Evolutionary conservation across 768 basidiomycete genomes (phyloP), one percentile per base, ranked within the genome.

Genomic region (Boletus pseudo-olivaceus): DNA sequence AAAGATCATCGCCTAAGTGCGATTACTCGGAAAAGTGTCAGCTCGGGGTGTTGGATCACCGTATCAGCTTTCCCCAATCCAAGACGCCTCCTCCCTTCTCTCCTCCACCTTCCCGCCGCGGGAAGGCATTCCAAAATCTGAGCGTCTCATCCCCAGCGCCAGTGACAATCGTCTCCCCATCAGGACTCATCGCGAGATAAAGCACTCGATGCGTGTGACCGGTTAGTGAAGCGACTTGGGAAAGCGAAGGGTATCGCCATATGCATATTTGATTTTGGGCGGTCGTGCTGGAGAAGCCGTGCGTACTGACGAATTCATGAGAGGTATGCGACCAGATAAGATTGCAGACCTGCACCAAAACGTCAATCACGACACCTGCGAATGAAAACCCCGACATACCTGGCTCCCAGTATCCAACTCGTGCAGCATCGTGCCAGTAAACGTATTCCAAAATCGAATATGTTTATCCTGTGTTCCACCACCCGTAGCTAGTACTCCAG

Each of bases 391-490:
- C 0, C 7, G 0, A 39, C 49, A 62, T 54, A 96, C 95, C 81
- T 99, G 96, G 57, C 90, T 93, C 5, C 97, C 97, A 0, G 97
- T 98, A 70, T 98, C 95, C 45, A 94, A 78, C 67, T 93, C 88
- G 56, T 81, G 85, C 54, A 97, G 75, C 82, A 96, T 82, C 23
- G 80, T 82, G 30, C 96, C 97, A 49, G 84, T 92, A 34, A 82
- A 75, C 7, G 89, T 90, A 67, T 99, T 98, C 96, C 97, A 99
- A 67, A 97, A 98, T 54, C 95, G 78, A 42, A 99, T 94, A 67
- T 94, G 96, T 72, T 95, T 96, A 69, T 98, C 97, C 62, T 97
- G 94, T n/a, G 96, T 99, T 8, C 96, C 97, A 10, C 96, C 96
- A 6, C 97, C 97, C 7, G 90, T 93, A 1, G 96, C 97, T 33